Conservation (phyloP, 2,329 filamentous ascomycete genomes). For the Clarireedia sp. region DNA sequence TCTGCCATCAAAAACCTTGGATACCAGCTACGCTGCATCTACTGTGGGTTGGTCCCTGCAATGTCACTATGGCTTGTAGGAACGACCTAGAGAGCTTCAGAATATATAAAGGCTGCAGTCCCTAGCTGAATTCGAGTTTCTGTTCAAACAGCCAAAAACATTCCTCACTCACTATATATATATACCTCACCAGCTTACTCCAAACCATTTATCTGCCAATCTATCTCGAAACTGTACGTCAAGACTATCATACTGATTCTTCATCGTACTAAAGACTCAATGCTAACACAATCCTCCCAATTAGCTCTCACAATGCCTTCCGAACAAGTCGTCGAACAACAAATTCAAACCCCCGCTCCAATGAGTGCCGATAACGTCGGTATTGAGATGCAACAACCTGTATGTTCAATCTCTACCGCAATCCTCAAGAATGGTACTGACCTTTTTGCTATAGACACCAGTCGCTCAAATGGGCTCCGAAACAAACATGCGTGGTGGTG, state of each 20-base stretch:
- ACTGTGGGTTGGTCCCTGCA: too few relatives aligned
- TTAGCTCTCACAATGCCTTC: conserved; percentile 22
- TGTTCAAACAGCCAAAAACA: too few relatives aligned
- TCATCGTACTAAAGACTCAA: not conserved
- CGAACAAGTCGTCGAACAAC: conserved; percentile 22
- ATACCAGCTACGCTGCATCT: not conserved
- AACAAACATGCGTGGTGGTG: conserved; percentile 14
- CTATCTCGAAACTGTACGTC: not conserved
- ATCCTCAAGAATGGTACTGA: not conserved
- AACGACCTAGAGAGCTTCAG: too few relatives aligned
- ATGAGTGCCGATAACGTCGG: conserved; percentile 19
- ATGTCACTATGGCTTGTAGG: too few relatives aligned
- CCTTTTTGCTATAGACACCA: conserved; percentile 10
- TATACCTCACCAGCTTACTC: too few relatives aligned
- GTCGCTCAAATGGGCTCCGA: conserved; percentile 10
- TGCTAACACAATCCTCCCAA: not conserved
- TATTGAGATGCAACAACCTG: conserved; percentile 23
- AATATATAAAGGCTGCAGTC: too few relatives aligned
- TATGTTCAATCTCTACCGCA: conserved; percentile 10
- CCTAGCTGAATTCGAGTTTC: too few relatives aligned
- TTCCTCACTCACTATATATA: too few relatives aligned
- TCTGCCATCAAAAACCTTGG: not conserved
- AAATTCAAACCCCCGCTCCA: conserved; percentile 23
- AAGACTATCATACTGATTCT: not conserved
- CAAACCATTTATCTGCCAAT: not conserved